Conservation (phyloP, 1,284 basidiomycete genomes). For the Moesziomyces sp. region DNA sequence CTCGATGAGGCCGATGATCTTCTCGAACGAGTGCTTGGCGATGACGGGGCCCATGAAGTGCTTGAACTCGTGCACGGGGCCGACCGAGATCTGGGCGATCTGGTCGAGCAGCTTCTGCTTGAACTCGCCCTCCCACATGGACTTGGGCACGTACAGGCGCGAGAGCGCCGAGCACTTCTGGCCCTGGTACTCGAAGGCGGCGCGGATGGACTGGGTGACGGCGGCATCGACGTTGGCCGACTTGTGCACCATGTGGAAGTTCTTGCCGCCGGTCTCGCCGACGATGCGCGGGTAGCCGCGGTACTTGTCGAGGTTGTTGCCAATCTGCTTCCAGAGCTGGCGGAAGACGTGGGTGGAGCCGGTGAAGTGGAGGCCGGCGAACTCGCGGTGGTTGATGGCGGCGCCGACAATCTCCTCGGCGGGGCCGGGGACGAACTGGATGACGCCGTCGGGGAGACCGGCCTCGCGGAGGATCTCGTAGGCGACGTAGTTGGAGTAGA, state of each 20-base stretch:
- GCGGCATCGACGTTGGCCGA: constrained; percentile 88
- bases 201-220: constrained; percentile 86
- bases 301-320: constrained; percentile 75
- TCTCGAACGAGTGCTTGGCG: constrained; percentile 85
- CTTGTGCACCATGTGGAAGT: constrained; percentile 93
- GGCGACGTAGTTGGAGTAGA: constrained; percentile 92
- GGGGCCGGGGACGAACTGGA: constrained; percentile 87
- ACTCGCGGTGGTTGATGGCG: constrained; percentile 77
- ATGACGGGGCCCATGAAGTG: constrained; percentile 98
- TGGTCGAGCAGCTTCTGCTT: constrained; percentile 81
- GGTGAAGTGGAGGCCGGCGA: constrained; percentile 94
- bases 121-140: constrained; percentile 88
- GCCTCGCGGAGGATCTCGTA: constrained; percentile 94
- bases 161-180: constrained; percentile 98
- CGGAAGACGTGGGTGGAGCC: constrained; percentile 87
- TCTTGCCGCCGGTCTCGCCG: constrained; percentile 92
- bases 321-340: constrained; percentile 97
- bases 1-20: constrained; percentile 83
- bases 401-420: constrained; percentile 60
- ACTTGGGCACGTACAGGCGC: constrained; percentile 86
- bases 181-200: constrained; percentile 96
- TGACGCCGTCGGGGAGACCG: constrained; percentile 90
- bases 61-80: constrained; percentile 79
- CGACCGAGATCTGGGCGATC: constrained; percentile 85
- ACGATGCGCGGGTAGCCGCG: constrained; percentile 94